Percentiles rank a stretch among this genome's conserved stretches.
Conservation (phyloP, 192 early-diverging fungal genomes). For the Allomyces arbusculus region DNA sequence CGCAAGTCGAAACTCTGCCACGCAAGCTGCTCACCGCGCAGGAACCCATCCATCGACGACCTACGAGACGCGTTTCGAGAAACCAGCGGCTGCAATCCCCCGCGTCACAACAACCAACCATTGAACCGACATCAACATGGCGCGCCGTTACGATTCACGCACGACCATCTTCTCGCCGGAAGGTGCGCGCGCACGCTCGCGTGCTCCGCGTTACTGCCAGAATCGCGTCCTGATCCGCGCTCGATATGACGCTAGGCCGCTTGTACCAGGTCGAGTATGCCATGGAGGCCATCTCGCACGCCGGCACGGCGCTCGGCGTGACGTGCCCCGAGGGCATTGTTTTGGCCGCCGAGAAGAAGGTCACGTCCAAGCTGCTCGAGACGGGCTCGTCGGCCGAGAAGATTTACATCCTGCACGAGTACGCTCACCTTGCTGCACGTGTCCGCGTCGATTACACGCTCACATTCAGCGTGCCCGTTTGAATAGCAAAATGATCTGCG, state of each 20-base stretch:
- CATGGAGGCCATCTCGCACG: slow-evolving; percentile 98
- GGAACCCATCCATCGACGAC: too few relatives aligned
- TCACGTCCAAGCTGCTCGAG: slow-evolving; percentile 78
- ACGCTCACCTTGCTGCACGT: slow-evolving; percentile 4
- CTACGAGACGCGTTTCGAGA: too few relatives aligned
- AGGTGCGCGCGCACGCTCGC: slow-evolving; percentile 29
- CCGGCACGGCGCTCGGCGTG: slow-evolving; percentile 84
- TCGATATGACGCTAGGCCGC: slow-evolving; percentile 36
- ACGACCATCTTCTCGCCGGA: slow-evolving; percentile 99
- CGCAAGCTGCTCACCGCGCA: too few relatives aligned
- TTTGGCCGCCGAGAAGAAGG: slow-evolving; percentile 91
- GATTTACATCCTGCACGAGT: slow-evolving; percentile 91
- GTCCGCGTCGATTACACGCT: neutral
- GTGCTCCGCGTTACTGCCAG: neutral
- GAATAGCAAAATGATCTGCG: slow-evolving; percentile 60
- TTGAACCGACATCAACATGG: slow-evolving; percentile 37
- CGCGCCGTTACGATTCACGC: slow-evolving; percentile 90
- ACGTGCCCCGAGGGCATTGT: slow-evolving; percentile 81
- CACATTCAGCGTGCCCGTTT: neutral
- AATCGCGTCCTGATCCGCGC: neutral
- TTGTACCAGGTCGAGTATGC: slow-evolving; percentile 99
- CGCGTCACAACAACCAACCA: too few relatives aligned
- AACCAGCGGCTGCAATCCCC: too few relatives aligned
- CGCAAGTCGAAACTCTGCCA: too few relatives aligned
- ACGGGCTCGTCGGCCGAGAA: slow-evolving; percentile 69